Evolutionary conservation across 2,329 filamentous ascomycete species (phyloP).

Genomic region (Proliferodiscus dingleyae): DNA sequence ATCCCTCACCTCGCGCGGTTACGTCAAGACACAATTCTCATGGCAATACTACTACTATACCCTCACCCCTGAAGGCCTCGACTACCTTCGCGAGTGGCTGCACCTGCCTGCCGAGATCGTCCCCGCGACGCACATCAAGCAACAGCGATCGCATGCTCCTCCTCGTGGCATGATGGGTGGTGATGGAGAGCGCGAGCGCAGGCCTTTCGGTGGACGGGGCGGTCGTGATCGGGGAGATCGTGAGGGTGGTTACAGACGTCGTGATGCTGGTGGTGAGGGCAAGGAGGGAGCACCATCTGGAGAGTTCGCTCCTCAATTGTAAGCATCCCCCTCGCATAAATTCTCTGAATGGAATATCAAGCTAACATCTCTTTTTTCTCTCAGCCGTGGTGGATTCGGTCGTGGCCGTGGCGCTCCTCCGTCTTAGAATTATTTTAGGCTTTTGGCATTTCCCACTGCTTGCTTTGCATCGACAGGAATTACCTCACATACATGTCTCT

Average conservation of each 20-base stretch:
- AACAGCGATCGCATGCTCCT: slow-evolving; percentile 88
- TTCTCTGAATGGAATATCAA: background rate
- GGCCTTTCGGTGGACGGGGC: slow-evolving; percentile 75
- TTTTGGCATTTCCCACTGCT: slow-evolving; percentile 27
- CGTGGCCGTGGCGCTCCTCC: slow-evolving; percentile 65
- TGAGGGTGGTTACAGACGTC: slow-evolving; percentile 88
- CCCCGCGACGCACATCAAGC: slow-evolving; percentile 99
- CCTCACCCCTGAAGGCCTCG: slow-evolving; percentile 97
- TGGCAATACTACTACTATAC: slow-evolving; percentile 99
- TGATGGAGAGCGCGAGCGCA: slow-evolving; percentile 74
- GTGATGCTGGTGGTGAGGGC: slow-evolving; percentile 69
- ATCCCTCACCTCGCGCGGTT: slow-evolving; percentile 96
- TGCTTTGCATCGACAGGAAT: slow-evolving; percentile 34
- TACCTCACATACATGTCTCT: slow-evolving; percentile 24
- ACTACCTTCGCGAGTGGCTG: slow-evolving; percentile 99
- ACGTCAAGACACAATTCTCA: slow-evolving; percentile 99
- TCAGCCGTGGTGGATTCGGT: slow-evolving; percentile 84
- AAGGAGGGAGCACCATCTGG: slow-evolving; percentile 91
- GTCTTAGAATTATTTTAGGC: no score
- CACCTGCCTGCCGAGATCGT: slow-evolving; percentile 99
- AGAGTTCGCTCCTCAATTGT: slow-evolving; percentile 89
- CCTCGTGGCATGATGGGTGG: slow-evolving; percentile 93
- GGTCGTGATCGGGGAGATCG: slow-evolving; percentile 62
- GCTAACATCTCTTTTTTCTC: slow-evolving; percentile 37
- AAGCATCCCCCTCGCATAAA: slow-evolving; percentile 37